These are phyloP conservation scores for Magnolia changhungtana DNA, from an alignment of 164 flowering plant species.

Conservation along the genomic window DNA sequence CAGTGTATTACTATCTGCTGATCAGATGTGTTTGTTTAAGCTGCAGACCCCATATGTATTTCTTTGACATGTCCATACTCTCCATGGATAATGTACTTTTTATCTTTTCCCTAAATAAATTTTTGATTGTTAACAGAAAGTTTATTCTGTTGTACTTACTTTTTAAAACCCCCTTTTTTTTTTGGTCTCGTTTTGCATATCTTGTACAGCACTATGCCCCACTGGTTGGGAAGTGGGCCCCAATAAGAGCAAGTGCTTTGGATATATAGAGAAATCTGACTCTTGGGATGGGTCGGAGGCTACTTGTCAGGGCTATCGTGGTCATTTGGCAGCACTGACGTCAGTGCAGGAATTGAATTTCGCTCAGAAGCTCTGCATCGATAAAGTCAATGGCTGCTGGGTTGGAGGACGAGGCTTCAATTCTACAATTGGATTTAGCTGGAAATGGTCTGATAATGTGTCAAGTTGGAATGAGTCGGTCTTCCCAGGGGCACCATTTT, in stretches of 20 bases:
- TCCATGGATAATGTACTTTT: background rate
- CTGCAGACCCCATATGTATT: background rate
- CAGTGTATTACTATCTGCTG: background rate
- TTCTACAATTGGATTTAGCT: conserved; percentile 34
- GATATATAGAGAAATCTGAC: conserved; percentile 18
- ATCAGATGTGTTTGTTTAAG: background rate
- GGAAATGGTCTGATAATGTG: conserved; percentile 82
- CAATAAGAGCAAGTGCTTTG: conserved; percentile 49
- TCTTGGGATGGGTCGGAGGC: conserved; percentile 71
- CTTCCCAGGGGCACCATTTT: conserved; percentile 19
- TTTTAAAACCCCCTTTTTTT: no score
- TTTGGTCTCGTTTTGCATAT: background rate
- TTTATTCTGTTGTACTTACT: background rate
- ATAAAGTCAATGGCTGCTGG: conserved; percentile 59
- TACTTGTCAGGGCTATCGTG: conserved; percentile 38
- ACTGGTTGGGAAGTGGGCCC: conserved; percentile 57
- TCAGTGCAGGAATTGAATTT: conserved; percentile 51
- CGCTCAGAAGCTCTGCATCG: conserved; percentile 50
- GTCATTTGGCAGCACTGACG: conserved; percentile 63
- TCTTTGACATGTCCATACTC: background rate
- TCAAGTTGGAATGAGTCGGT: conserved; percentile 55
- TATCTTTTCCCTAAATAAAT: background rate
- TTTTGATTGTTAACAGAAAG: background rate
- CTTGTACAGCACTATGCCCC: conserved; percentile 51
- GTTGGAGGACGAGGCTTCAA: conserved; percentile 59